These are phyloP conservation scores for Phytomonas sp. DNA, from an alignment of 208 protist species.

Conservation along the genomic window DNA sequence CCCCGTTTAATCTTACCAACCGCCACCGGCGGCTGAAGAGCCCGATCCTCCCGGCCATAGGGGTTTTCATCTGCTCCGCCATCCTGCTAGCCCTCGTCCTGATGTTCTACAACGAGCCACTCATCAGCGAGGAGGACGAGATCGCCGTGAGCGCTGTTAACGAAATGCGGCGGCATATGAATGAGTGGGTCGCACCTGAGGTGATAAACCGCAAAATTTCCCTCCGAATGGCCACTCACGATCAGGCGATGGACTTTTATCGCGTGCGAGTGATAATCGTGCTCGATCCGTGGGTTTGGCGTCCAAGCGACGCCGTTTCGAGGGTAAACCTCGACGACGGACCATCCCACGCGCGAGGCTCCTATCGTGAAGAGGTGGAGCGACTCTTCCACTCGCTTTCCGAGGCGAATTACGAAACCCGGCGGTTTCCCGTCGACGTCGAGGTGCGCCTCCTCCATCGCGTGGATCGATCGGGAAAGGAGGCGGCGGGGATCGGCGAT, in stretches of 20 bases:
- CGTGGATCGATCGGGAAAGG: no score
- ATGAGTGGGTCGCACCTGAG: conserved; percentile 26
- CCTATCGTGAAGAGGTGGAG: not conserved
- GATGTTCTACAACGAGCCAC: conserved; percentile 19
- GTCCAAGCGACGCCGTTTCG: no score
- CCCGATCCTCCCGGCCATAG: conserved; percentile 4
- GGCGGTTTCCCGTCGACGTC: conserved; percentile 27
- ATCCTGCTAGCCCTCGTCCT: conserved; percentile 10
- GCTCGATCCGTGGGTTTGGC: not conserved
- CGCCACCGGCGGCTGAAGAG: not conserved
- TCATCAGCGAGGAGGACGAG: conserved; percentile 24
- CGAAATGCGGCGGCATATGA: not conserved
- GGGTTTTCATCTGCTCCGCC: conserved; percentile 7
- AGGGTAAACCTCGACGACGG: no score
- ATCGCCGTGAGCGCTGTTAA: conserved; percentile 9
- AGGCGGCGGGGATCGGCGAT: no score
- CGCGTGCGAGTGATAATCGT: conserved; percentile 23
- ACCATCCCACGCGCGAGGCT: no score
- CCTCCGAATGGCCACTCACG: not conserved
- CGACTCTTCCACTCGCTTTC: conserved; percentile 18
- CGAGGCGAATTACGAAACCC: conserved; percentile 20
- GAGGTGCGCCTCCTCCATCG: conserved; percentile 22
- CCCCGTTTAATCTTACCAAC: no score
- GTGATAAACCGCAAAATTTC: not conserved
- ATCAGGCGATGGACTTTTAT: conserved; percentile 15